phyloP scores from a whole-genome alignment of 352 stramenopile genomes.

The Pythium grandisporangium region DNA sequence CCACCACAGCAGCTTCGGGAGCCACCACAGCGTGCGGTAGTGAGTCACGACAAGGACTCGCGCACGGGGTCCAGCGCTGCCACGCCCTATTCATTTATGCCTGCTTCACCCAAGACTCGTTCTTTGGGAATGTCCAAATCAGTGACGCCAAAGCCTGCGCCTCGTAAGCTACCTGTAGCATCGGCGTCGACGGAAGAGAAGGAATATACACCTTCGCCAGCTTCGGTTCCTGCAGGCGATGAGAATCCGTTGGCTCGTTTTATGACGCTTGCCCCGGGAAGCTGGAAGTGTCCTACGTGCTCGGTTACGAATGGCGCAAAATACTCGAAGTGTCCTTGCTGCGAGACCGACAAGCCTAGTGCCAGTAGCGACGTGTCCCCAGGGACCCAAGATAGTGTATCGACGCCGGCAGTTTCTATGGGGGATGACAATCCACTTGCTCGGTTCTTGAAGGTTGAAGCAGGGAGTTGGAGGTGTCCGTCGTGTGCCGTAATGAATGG shows the following conservation, averaged over 20 bases:
- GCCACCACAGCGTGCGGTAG: slow-evolving; percentile 37
- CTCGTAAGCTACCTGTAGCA: slow-evolving; percentile 20
- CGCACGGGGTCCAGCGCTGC: slow-evolving; percentile 6
- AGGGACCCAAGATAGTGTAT: neutral
- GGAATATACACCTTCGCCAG: too few species aligned
- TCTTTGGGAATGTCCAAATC: slow-evolving; percentile 27
- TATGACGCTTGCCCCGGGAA: slow-evolving; percentile 24
- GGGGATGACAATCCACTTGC: slow-evolving; percentile 10
- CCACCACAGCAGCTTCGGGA: slow-evolving; percentile 42
- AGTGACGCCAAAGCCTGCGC: slow-evolving; percentile 13
- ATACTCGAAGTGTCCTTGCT: slow-evolving; percentile 70
- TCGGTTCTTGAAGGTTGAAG: slow-evolving; percentile 13
- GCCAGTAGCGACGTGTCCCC: neutral
- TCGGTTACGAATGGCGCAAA: slow-evolving; percentile 51
- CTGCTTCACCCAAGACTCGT: slow-evolving; percentile 45
- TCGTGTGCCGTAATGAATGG: slow-evolving; percentile 67
- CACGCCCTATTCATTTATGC: slow-evolving; percentile 55
- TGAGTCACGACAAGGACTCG: slow-evolving; percentile 12
- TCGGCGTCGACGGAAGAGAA: too few species aligned
- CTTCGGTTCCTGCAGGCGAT: slow-evolving; percentile 2
- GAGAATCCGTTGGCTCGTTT: slow-evolving; percentile 24
- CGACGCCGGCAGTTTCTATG: neutral
- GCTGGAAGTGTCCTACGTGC: slow-evolving; percentile 79
- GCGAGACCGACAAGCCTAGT: slow-evolving; percentile 39
- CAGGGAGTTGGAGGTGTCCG: slow-evolving; percentile 70